Evolutionary conservation across 2,329 filamentous ascomycete species (phyloP).

Genomic region (Xylaria sp.): DNA sequence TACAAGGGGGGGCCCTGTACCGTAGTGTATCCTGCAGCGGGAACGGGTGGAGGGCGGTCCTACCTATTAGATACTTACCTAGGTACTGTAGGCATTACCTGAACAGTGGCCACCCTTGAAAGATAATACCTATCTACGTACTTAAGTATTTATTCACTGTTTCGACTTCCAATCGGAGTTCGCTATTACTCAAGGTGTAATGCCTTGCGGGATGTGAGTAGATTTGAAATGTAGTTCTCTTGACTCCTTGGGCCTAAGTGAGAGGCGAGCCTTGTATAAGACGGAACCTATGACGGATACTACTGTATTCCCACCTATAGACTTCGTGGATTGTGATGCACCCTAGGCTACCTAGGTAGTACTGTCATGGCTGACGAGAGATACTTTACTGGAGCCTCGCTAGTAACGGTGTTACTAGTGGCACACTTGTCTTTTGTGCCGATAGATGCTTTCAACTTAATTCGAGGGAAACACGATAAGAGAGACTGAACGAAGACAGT

Average conservation of each 20-base stretch:
- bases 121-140: too few species aligned
- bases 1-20: conserved; percentile 4
- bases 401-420: not conserved
- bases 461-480: not conserved
- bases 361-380: not conserved
- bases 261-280: not conserved
- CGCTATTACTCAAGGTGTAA: too few species aligned
- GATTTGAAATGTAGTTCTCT: too few species aligned
- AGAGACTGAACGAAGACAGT: not conserved
- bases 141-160: too few species aligned
- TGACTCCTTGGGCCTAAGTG: too few species aligned
- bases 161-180: too few species aligned
- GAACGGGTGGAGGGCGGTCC: too few species aligned
- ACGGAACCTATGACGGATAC: not conserved
- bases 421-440: not conserved
- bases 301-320: not conserved
- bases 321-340: not conserved
- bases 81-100: too few species aligned
- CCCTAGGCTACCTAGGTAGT: not conserved
- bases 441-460: not conserved
- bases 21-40: too few species aligned
- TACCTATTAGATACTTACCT: too few species aligned
- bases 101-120: too few species aligned
- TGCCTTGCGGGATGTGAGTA: too few species aligned
- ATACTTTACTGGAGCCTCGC: not conserved